These are phyloP conservation scores for Aspergillus tubingensis DNA, from an alignment of 2,329 filamentous ascomycete species.

Conservation along the genomic window DNA sequence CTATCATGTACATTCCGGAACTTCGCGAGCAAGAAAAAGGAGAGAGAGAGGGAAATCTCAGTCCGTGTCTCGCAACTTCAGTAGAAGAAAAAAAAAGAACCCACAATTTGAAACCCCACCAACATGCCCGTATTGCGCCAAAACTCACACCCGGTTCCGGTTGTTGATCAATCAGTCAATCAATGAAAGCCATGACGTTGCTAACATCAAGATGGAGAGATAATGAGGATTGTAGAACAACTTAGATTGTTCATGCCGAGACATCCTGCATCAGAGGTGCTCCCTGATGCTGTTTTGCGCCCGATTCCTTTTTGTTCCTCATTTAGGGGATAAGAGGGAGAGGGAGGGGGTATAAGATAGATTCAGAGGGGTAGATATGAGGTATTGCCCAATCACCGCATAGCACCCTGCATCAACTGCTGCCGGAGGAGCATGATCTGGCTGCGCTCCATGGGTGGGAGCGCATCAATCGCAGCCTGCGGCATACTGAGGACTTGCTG, in stretches of 20 bases:
- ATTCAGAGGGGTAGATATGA: background rate
- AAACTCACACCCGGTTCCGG: background rate
- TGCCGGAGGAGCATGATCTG: slow-evolving; percentile 79
- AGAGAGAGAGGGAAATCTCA: background rate
- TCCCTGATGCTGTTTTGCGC: background rate
- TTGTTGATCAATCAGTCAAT: background rate
- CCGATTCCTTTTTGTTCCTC: background rate
- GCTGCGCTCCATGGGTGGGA: slow-evolving; percentile 72
- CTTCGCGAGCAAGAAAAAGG: background rate
- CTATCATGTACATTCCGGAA: slow-evolving; percentile 1
- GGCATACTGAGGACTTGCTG: slow-evolving; percentile 79
- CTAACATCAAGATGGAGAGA: background rate
- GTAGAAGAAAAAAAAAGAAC: background rate
- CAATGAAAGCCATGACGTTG: background rate
- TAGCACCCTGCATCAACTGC: slow-evolving; percentile 53
- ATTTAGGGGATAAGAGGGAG: background rate
- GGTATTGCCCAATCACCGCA: slow-evolving; percentile 27
- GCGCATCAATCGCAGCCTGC: slow-evolving; percentile 74
- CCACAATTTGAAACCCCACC: background rate
- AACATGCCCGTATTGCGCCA: background rate
- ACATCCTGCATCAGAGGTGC: background rate
- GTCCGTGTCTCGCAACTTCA: too few species aligned
- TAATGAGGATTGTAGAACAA: too few species aligned
- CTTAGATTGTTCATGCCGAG: too few species aligned
- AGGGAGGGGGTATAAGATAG: background rate